These are phyloP conservation scores for Paratinospora sagittata DNA, from an alignment of 164 flowering plant genomes.

Conservation along the genomic window DNA sequence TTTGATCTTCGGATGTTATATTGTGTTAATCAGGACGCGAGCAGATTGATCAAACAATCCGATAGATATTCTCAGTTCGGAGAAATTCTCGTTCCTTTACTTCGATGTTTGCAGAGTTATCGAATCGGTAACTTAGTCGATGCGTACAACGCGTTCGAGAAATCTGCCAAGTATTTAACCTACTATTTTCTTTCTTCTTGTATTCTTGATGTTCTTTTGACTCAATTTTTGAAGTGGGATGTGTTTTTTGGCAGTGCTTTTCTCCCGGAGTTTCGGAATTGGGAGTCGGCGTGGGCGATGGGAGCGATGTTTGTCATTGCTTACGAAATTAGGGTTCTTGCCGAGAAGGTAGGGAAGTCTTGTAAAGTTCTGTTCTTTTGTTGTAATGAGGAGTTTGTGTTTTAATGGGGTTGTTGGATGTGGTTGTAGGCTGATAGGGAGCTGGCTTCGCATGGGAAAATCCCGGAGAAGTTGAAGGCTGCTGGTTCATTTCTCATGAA, in stretches of 20 bases:
- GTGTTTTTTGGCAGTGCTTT: constrained; percentile 59
- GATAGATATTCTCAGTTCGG: constrained; percentile 56
- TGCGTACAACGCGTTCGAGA: constrained; percentile 71
- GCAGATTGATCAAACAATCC: constrained; percentile 58
- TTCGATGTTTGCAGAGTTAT: constrained; percentile 63
- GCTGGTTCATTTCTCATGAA: constrained; percentile 99
- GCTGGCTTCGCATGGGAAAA: constrained; percentile 69
- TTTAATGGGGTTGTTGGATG: neutral
- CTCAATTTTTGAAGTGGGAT: neutral
- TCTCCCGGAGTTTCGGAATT: constrained; percentile 87
- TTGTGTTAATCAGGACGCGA: constrained; percentile 49
- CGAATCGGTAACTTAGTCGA: constrained; percentile 56
- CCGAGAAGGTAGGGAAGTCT: constrained; percentile 57
- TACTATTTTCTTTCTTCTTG: neutral
- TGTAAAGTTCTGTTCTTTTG: neutral
- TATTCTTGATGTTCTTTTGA: neutral
- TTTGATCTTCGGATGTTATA: neutral
- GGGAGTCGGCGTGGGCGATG: constrained; percentile 99
- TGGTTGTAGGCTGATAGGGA: constrained; percentile 80
- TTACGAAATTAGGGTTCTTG: constrained; percentile 89
- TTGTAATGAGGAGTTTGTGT: neutral
- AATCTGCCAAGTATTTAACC: constrained; percentile 61
- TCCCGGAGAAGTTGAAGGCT: constrained; percentile 88
- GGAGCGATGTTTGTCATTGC: constrained; percentile 68
- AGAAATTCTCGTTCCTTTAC: constrained; percentile 54